phyloP scores from a whole-genome alignment of 1,139 yeast genomes.

The Pichia inconspicua region DNA sequence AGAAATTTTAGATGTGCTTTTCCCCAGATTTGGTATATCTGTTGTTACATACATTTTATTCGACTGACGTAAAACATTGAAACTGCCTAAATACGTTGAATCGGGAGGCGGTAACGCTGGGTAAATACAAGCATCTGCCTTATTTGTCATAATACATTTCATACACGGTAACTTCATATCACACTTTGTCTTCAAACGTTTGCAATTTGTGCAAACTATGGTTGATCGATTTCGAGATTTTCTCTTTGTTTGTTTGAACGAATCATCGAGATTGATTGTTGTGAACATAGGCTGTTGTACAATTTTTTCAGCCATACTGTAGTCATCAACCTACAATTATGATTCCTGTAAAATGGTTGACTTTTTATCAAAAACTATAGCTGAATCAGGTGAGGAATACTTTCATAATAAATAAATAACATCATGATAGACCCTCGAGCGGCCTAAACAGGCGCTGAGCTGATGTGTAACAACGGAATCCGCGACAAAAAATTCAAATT shows the following conservation, averaged over 20 bases:
- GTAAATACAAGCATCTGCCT: slow-evolving; percentile 3
- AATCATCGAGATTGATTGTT: background rate
- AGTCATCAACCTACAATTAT: too few relatives aligned
- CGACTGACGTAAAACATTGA: background rate
- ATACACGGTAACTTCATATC: slow-evolving; percentile 10
- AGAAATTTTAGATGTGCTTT: background rate
- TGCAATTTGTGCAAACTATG: slow-evolving; percentile 12
- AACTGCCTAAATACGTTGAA: background rate
- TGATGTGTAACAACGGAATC: too few relatives aligned
- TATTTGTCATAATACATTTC: slow-evolving; percentile 5
- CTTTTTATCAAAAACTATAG: background rate
- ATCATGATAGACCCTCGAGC: too few relatives aligned
- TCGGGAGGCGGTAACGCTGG: background rate
- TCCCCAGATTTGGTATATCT: background rate
- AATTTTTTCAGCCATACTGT: background rate
- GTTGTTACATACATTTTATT: background rate
- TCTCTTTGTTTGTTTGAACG: background rate
- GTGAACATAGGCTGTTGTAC: background rate
- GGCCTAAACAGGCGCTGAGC: too few relatives aligned
- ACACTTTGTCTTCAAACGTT: slow-evolving; percentile 9
- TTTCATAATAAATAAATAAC: too few relatives aligned
- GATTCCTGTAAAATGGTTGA: too few relatives aligned
- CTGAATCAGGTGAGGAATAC: background rate
- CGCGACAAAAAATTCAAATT: too few relatives aligned
- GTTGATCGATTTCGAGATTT: slow-evolving; percentile 9